Percentiles rank a stretch among this genome's conserved stretches.
Conservation (phyloP, 371 early-diverging fungal species). For the Apophysomyces sp. region DNA sequence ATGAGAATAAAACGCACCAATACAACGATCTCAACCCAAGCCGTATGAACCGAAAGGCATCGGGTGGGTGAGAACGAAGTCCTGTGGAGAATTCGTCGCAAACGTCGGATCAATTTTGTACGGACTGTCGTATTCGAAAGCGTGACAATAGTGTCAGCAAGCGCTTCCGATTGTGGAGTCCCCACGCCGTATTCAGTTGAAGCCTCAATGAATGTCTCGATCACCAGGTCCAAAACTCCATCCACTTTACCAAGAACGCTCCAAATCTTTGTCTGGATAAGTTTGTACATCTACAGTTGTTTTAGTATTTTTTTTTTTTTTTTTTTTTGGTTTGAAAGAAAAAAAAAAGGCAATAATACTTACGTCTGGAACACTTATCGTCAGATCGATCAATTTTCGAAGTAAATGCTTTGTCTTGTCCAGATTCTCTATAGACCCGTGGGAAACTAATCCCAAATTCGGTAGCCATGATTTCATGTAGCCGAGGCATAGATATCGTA, state of each 20-base stretch:
- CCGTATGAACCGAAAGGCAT: conserved; percentile 74
- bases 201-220: conserved; percentile 81
- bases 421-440: conserved; percentile 43
- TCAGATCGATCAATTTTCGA: conserved; percentile 77
- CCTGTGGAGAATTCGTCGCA: conserved; percentile 73
- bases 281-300: conserved; percentile 65
- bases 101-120: conserved; percentile 76
- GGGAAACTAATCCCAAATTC: conserved; percentile 71
- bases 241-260: conserved; percentile 76
- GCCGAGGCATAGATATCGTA: conserved; percentile 83
- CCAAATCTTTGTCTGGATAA: conserved; percentile 89
- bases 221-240: conserved; percentile 73
- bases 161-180: conserved; percentile 78
- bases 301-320: neutral
- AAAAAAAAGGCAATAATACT: no score
- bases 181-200: conserved; percentile 82
- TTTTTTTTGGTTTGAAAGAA: neutral
- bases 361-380: conserved; percentile 80
- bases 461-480: conserved; percentile 91
- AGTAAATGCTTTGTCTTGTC: conserved; percentile 75
- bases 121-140: conserved; percentile 81
- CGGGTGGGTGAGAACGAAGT: conserved; percentile 77
- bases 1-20: conserved; percentile 85
- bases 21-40: conserved; percentile 89
- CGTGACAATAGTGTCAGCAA: conserved; percentile 87